Percentiles rank a stretch among this genome's conserved stretches.
These are phyloP conservation scores for Hypholoma sublateritium DNA, from an alignment of 768 basidiomycete genomes.

Conservation along the genomic window DNA sequence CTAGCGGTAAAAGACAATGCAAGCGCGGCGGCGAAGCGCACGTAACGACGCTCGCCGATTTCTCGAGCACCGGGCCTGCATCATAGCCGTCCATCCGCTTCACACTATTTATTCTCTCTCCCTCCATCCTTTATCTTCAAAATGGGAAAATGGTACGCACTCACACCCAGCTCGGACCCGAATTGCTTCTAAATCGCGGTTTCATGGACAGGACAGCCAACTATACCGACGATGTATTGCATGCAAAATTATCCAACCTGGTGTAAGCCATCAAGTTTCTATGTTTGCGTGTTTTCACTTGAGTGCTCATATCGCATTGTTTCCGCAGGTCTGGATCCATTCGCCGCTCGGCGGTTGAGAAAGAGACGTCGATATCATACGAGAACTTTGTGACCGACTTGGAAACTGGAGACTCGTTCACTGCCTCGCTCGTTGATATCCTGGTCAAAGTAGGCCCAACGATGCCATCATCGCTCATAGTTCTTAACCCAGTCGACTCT, in stretches of 20 bases:
- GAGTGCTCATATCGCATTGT: slow-evolving; percentile 1
- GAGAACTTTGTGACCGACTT: slow-evolving; percentile 76
- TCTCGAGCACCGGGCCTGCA: slow-evolving; percentile 9
- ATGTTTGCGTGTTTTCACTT: not conserved
- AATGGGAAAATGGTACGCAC: slow-evolving; percentile 74
- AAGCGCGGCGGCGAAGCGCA: not conserved
- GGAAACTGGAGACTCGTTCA: slow-evolving; percentile 80
- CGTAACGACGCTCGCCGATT: slow-evolving; percentile 9
- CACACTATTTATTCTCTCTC: slow-evolving; percentile 21
- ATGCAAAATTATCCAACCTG: slow-evolving; percentile 71
- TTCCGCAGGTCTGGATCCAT: slow-evolving; percentile 65
- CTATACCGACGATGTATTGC: slow-evolving; percentile 72
- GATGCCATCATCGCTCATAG: not conserved
- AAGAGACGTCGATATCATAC: slow-evolving; percentile 68
- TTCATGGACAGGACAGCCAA: slow-evolving; percentile 58
- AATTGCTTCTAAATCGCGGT: not conserved
- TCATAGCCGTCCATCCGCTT: slow-evolving; percentile 1
- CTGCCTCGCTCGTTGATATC: slow-evolving; percentile 70
- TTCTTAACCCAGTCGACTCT: not conserved
- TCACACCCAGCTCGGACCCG: slow-evolving; percentile 6
- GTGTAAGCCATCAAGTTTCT: slow-evolving; percentile 52
- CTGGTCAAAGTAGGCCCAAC: slow-evolving; percentile 66
- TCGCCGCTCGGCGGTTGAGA: slow-evolving; percentile 65
- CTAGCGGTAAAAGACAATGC: not conserved
- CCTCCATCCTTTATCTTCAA: slow-evolving; percentile 20